phyloP scores from a whole-genome alignment of 2,329 filamentous ascomycete genomes.

The Mycogone perniciosa region DNA sequence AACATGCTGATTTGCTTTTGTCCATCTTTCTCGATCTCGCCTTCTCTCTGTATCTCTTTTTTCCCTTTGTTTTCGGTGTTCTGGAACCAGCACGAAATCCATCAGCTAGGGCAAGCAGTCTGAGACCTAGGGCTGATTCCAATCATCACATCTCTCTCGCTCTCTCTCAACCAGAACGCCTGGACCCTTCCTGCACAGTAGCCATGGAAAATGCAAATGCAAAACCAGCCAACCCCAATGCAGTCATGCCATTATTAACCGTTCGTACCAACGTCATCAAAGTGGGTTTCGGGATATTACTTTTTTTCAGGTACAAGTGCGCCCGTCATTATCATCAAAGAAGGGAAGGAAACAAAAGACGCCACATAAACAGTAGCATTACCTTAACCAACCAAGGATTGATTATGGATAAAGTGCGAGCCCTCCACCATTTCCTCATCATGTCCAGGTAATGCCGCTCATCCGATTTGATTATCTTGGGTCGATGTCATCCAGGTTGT shows the following conservation, averaged over 20 bases:
- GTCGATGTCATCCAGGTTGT: conserved; percentile 51
- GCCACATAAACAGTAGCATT: neutral
- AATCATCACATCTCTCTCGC: conserved; percentile 6
- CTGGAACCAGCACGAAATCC: conserved; percentile 5
- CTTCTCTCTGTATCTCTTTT: conserved; percentile 1
- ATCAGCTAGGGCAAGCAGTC: conserved; percentile 2
- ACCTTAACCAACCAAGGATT: neutral
- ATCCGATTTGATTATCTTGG: conserved; percentile 50
- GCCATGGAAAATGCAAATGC: conserved; percentile 18
- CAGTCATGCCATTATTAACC: conserved; percentile 32
- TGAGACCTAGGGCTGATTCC: conserved; percentile 9
- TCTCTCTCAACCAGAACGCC: conserved; percentile 17
- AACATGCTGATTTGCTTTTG: conserved; percentile 6
- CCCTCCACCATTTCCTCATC: conserved; percentile 60
- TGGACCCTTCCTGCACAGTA: conserved; percentile 14
- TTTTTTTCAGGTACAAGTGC: conserved; percentile 23
- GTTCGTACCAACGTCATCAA: conserved; percentile 18
- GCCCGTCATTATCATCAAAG: conserved; percentile 14
- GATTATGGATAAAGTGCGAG: conserved; percentile 56
- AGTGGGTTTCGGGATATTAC: conserved; percentile 21
- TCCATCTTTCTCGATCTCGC: neutral
- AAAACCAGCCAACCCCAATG: conserved; percentile 31
- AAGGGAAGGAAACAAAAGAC: conserved; percentile 14
- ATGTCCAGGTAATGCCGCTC: conserved; percentile 55
- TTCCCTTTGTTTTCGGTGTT: neutral